phyloP scores from a whole-genome alignment of 768 basidiomycete species.

The Daedaleopsis sinensis region DNA sequence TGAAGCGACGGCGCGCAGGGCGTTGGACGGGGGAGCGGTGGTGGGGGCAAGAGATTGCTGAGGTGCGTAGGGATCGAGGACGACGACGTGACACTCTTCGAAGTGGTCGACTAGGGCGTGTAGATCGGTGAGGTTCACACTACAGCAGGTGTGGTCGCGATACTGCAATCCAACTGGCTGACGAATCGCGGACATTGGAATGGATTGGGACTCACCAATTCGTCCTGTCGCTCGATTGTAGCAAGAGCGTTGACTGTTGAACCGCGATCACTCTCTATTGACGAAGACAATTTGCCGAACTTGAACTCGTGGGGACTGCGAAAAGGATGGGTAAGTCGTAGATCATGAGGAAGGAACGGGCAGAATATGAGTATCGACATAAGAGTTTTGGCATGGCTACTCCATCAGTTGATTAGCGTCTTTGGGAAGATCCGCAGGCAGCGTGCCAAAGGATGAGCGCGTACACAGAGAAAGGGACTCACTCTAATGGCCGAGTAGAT shows the following conservation, averaged over 20 bases:
- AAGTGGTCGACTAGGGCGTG: conserved; percentile 91
- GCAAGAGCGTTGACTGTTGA: conserved; percentile 67
- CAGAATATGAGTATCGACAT: not conserved
- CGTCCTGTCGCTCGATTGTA: conserved; percentile 69
- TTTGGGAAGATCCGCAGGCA: not conserved
- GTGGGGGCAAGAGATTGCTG: conserved; percentile 19
- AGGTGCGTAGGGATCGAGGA: conserved; percentile 50
- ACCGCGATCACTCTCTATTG: conserved; percentile 62
- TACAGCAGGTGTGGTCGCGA: conserved; percentile 91
- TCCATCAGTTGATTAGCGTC: not conserved
- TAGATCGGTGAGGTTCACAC: conserved; percentile 71
- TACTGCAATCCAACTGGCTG: conserved; percentile 46
- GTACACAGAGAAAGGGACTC: conserved; percentile 31
- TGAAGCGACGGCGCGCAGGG: conserved; percentile 16
- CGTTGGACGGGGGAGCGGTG: conserved; percentile 6
- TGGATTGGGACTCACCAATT: conserved; percentile 53
- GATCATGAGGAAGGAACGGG: not conserved
- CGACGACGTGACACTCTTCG: conserved; percentile 86
- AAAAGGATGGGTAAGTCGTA: not conserved
- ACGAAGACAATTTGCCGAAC: conserved; percentile 50
- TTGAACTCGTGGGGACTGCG: conserved; percentile 50
- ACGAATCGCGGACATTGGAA: conserved; percentile 4
- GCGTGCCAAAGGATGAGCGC: not conserved
- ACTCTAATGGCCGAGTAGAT: conserved; percentile 78
- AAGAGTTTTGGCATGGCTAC: not conserved